phyloP scores from a whole-genome alignment of 73 alveolate species.

The Uronychia setigera region DNA sequence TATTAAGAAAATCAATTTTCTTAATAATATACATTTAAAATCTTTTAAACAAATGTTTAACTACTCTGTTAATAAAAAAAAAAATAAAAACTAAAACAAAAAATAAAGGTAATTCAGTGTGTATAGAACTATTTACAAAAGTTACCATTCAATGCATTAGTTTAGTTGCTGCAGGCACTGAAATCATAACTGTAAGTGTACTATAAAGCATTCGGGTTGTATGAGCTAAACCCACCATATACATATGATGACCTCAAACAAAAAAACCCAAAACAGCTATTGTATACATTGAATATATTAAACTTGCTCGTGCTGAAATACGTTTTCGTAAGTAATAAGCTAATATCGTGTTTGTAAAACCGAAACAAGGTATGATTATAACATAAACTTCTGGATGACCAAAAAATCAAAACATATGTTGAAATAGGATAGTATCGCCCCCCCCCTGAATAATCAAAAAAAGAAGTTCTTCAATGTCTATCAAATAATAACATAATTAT shows the following conservation, averaged over 20 bases:
- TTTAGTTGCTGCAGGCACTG: conserved; percentile 39
- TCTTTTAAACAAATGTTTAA: too few species aligned
- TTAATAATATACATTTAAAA: too few species aligned
- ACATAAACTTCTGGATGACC: conserved; percentile 28
- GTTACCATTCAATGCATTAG: conserved; percentile 33
- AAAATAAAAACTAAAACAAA: conserved; percentile 31
- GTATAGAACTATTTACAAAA: conserved; percentile 12
- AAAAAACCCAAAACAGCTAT: conserved; percentile 25
- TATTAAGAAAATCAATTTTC: too few species aligned
- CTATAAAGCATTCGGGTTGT: conserved; percentile 23
- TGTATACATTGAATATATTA: conserved; percentile 17
- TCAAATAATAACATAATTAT: not conserved
- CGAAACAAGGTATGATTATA: conserved; percentile 10
- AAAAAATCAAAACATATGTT: not conserved
- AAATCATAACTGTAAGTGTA: conserved; percentile 39
- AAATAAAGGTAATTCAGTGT: conserved; percentile 7
- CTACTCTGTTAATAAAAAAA: too few species aligned
- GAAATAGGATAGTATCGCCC: conserved; percentile 4
- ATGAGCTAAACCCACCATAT: conserved; percentile 29
- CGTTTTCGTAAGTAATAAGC: conserved; percentile 1
- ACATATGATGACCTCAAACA: conserved; percentile 47
- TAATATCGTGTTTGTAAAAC: conserved; percentile 2
- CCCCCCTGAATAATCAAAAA: conserved; percentile 1
- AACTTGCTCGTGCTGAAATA: conserved; percentile 2
- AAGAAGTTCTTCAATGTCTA: not conserved